phyloP scores from a whole-genome alignment of 1,284 basidiomycete species.

The Apiotrichum akiyoshidainum region DNA sequence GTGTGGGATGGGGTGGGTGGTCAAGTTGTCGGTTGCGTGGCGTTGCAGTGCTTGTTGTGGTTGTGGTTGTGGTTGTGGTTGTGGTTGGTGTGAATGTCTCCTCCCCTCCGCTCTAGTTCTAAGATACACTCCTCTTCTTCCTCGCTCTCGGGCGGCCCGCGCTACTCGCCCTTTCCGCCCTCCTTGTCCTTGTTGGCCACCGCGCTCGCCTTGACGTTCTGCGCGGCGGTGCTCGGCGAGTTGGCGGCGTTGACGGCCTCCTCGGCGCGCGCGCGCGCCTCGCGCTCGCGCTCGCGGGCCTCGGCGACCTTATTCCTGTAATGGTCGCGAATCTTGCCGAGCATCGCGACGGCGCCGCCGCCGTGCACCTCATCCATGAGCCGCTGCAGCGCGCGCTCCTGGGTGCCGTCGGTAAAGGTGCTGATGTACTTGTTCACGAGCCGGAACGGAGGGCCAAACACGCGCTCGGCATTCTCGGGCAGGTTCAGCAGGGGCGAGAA shows the following conservation, averaged over 20 bases:
- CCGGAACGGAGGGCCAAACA: constrained; percentile 30
- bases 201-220: background rate
- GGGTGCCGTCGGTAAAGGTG: constrained; percentile 36
- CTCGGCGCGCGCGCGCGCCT: constrained; percentile 15
- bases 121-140: background rate
- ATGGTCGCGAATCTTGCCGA: constrained; percentile 23
- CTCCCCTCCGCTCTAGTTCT: background rate
- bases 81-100: background rate
- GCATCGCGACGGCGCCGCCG: constrained; percentile 29
- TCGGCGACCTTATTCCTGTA: background rate
- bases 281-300: constrained; percentile 6
- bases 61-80: background rate
- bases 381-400: constrained; percentile 12
- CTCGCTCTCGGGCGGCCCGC: background rate
- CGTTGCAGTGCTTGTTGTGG: background rate
- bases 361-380: background rate
- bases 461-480: constrained; percentile 15
- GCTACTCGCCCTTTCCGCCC: constrained; percentile 11
- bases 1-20: background rate
- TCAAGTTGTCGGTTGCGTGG: background rate
- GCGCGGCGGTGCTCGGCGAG: too few relatives aligned
- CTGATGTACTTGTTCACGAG: constrained; percentile 28
- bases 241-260: background rate
- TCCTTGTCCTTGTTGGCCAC: constrained; percentile 22
- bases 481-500: constrained; percentile 34